Conservation (phyloP, 148 eudicot species). For the Polygonum maritimum region DNA sequence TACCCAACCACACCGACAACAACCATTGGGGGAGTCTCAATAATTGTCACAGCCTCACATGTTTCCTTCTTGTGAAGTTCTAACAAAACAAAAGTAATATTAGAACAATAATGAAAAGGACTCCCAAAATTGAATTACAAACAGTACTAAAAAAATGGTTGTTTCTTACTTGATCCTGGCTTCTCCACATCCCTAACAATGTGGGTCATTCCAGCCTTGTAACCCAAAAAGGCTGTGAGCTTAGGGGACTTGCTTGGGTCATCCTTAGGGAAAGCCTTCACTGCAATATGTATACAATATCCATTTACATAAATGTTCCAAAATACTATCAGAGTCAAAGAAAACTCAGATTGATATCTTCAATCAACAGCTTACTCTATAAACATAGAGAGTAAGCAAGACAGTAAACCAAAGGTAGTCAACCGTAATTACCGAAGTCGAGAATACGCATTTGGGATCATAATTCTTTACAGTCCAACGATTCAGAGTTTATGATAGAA, state of each 20-base stretch:
- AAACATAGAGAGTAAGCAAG: too few relatives aligned
- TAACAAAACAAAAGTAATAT: constrained; percentile 3
- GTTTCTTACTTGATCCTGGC: constrained; percentile 63
- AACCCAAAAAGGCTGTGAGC: constrained; percentile 76
- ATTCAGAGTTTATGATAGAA: too few relatives aligned
- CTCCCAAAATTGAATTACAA: not conserved
- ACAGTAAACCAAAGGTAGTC: too few relatives aligned
- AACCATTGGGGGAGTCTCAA: constrained; percentile 79
- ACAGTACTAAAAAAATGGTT: not conserved
- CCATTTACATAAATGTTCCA: not conserved
- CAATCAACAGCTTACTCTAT: too few relatives aligned
- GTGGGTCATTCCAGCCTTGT: constrained; percentile 84
- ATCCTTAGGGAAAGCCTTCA: constrained; percentile 78
- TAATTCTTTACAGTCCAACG: too few relatives aligned
- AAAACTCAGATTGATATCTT: not conserved
- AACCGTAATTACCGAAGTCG: too few relatives aligned
- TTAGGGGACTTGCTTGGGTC: constrained; percentile 54
- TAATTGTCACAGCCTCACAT: constrained; percentile 70
- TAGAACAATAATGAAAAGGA: not conserved
- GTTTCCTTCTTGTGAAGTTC: constrained; percentile 88
- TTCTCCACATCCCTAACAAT: constrained; percentile 77
- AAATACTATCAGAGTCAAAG: not conserved
- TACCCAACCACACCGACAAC: constrained; percentile 67
- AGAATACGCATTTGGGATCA: too few relatives aligned
- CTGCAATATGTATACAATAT: constrained; percentile 19